Evolutionary conservation across 2,329 filamentous ascomycete genomes (phyloP).

Genomic region (Colletotrichum sojae): DNA sequence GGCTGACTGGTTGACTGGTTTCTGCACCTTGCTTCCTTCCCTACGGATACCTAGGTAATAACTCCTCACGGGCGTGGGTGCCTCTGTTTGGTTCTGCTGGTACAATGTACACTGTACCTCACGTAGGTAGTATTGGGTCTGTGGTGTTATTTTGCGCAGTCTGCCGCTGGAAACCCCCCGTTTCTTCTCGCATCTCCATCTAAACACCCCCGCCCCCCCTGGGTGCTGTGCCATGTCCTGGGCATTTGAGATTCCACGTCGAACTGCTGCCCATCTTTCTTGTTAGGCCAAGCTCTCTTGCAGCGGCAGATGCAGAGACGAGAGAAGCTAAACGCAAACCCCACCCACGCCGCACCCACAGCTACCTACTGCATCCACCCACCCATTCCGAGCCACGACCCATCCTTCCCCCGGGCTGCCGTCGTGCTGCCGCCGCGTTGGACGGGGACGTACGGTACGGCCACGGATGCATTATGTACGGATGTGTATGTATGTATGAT

Average conservation of each 20-base stretch:
- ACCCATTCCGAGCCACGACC: slow-evolving; percentile 7
- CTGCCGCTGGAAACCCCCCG: neutral
- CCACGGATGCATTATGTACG: no score
- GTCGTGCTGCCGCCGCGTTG: neutral
- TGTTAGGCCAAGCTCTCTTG: slow-evolving; percentile 26
- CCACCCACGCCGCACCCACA: neutral
- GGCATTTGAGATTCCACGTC: slow-evolving; percentile 12
- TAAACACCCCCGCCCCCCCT: neutral
- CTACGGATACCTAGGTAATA: no score
- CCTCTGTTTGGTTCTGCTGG: no score
- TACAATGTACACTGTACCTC: no score
- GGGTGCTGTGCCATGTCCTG: neutral
- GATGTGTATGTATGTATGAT: no score
- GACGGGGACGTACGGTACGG: neutral
- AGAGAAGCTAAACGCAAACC: neutral
- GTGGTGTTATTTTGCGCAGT: no score
- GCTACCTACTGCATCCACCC: slow-evolving; percentile 3
- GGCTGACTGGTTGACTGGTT: neutral
- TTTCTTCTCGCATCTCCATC: neutral
- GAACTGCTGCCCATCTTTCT: slow-evolving; percentile 8
- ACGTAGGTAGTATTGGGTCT: no score
- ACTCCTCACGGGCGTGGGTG: no score
- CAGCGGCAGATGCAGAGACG: slow-evolving; percentile 35
- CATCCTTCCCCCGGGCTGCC: neutral
- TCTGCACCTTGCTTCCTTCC: neutral